Percentiles rank a stretch among this genome's conserved stretches.
Conservation (phyloP, 257 asterid species). For the Primulina huaijiensis region DNA sequence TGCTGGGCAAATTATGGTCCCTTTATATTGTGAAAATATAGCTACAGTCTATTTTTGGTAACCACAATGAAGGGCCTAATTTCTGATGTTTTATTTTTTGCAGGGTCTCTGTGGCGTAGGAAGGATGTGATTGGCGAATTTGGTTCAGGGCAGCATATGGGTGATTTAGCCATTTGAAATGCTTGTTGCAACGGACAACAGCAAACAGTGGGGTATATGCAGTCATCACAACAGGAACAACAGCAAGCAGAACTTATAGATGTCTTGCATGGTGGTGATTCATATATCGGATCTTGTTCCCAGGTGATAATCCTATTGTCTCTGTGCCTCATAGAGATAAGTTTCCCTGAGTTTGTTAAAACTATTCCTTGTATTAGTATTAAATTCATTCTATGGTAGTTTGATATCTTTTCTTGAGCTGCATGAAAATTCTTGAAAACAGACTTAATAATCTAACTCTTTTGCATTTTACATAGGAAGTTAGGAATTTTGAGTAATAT, state of each 20-base stretch:
- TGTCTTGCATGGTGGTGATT: background rate
- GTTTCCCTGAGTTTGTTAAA: background rate
- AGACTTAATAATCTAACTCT: background rate
- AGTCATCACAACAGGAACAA: background rate
- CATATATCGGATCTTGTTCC: background rate
- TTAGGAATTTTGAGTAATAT: background rate
- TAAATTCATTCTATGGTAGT: too few species aligned
- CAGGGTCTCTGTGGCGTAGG: conserved; percentile 22
- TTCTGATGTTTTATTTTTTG: background rate
- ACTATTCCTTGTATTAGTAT: background rate
- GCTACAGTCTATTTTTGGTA: background rate
- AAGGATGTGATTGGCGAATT: conserved; percentile 7
- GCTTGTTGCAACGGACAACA: background rate
- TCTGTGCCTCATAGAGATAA: background rate
- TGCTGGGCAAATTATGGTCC: background rate
- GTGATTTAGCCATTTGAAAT: conserved; percentile 16
- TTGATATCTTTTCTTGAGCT: background rate
- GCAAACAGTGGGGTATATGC: background rate
- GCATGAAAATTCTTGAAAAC: too few species aligned
- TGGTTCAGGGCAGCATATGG: conserved; percentile 8
- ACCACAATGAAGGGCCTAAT: background rate
- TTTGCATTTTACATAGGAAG: background rate
- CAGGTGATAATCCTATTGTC: background rate
- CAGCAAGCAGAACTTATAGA: background rate
- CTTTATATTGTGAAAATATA: background rate